Evolutionary conservation across 164 flowering plant genomes (phyloP), one percentile per base, ranked within the genome.

Genomic region (Euptelea pleiosperma): DNA sequence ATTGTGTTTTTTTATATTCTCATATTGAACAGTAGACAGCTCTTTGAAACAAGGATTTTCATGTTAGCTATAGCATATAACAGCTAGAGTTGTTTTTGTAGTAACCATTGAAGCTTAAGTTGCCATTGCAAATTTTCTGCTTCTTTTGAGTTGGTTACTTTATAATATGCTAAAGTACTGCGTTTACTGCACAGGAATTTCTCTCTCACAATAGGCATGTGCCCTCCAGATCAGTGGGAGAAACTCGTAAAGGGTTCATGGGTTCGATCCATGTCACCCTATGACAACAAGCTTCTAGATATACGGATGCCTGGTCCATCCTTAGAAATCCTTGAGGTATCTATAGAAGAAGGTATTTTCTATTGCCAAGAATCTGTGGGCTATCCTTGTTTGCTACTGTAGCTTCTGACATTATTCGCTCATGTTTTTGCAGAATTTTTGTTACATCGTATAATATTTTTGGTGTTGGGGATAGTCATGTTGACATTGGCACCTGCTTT

Each of bases 221-320:
- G 97, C 69, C 76, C 89, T 59, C 79, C 60, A 52, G 65, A 71
- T 3, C 72, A 76, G 51, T 93, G 98, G 98, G 82, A 82, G 79
- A 93, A 82, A 68, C 75, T 84, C 60, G n/a, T 58, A 15, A 79
- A 85, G 69, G 91, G 82, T 70, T 72, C 71, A 60, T 90, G 94
- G 94, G 70, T 58, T 40, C 75, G 65, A 39, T 63, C 81, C 29
- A 82, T 86, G 86, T 90, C 98, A 26, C 98, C 98, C 57, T 93
- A 84, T 75, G 94, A 82, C 59, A 73, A 70, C 69, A 82, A 72
- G 70, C 43, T 90, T 58, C 66, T 93, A 52, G 98, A 93, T 61
- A 65, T 87, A 61, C 64, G 98, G 52, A 65, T 74, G 55, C 52
- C 74, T 33, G 71, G 78, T 28, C 57, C 73, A 30, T 72, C 77